Percentiles rank a stretch among this genome's conserved stretches.
Conservation (phyloP, 1,139 yeast species). For the Saccharomyces hybrid region DNA sequence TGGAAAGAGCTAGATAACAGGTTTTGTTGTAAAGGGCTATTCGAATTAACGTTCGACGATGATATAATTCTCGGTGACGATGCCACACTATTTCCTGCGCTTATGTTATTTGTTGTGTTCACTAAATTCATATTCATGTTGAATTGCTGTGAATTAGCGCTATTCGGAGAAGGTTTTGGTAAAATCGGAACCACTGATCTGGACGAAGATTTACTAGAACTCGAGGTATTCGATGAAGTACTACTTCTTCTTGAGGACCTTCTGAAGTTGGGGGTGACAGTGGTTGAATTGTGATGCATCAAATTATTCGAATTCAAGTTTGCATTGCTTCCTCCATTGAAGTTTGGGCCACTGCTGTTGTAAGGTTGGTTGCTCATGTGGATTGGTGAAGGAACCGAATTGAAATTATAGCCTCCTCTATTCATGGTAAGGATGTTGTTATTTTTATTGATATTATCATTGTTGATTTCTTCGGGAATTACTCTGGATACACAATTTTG, state of each 20-base stretch:
- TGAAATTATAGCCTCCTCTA: not conserved
- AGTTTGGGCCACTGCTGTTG: not conserved
- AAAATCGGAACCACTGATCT: conserved; percentile 31
- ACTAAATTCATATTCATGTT: not conserved
- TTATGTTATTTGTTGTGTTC: not conserved
- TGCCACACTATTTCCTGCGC: conserved; percentile 21
- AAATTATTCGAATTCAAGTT: conserved; percentile 14
- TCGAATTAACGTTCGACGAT: conserved; percentile 10
- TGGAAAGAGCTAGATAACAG: conserved; percentile 18
- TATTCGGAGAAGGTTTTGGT: conserved; percentile 28
- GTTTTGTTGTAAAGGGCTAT: conserved; percentile 21
- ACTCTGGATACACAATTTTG: not conserved
- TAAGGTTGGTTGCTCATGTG: conserved; percentile 1
- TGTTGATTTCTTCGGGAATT: not conserved
- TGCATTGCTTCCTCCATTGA: conserved; percentile 2
- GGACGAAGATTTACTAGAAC: conserved; percentile 28
- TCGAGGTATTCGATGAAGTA: conserved; percentile 25
- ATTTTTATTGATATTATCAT: not conserved
- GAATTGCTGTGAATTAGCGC: conserved; percentile 5
- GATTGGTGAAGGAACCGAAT: not conserved
- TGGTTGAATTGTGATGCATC: conserved; percentile 15
- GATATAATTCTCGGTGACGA: conserved; percentile 25
- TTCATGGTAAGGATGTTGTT: not conserved
- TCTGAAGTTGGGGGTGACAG: conserved; percentile 5
- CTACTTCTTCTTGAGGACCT: conserved; percentile 27